Percentiles rank a stretch among this genome's conserved stretches.
Evolutionary conservation across 306 rosid species (phyloP).

Genomic region (Inga oerstediana): DNA sequence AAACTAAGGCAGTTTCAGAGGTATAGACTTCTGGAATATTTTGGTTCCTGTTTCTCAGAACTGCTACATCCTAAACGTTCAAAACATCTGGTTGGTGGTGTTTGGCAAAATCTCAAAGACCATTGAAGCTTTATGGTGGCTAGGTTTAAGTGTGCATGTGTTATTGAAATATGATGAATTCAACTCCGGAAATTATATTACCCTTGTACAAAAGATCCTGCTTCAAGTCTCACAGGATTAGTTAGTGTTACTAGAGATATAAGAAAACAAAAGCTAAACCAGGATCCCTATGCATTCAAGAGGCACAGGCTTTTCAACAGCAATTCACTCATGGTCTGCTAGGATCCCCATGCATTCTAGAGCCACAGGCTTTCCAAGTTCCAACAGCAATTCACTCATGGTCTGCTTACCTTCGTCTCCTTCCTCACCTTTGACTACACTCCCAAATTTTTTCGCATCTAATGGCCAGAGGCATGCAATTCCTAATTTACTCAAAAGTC

Average conservation of each 20-base stretch:
- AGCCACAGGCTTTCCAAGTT: no score
- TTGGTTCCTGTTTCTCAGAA: neutral
- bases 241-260: neutral
- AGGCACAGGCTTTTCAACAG: neutral
- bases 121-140: neutral
- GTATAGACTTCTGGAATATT: neutral
- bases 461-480: neutral
- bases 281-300: no score
- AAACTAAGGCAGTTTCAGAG: neutral
- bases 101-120: neutral
- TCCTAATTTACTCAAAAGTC: neutral
- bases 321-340: neutral
- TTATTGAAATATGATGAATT: neutral
- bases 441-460: neutral
- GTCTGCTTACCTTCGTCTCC: neutral
- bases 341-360: no score
- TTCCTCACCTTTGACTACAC: neutral
- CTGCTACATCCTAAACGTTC: neutral
- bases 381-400: no score
- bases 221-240: neutral
- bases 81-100: neutral
- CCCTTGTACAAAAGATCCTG: neutral
- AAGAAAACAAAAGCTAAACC: no score
- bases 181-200: neutral
- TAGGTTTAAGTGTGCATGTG: neutral